Evolutionary conservation across 208 protist genomes (phyloP).

Genomic region (Phytomonas sp.): DNA sequence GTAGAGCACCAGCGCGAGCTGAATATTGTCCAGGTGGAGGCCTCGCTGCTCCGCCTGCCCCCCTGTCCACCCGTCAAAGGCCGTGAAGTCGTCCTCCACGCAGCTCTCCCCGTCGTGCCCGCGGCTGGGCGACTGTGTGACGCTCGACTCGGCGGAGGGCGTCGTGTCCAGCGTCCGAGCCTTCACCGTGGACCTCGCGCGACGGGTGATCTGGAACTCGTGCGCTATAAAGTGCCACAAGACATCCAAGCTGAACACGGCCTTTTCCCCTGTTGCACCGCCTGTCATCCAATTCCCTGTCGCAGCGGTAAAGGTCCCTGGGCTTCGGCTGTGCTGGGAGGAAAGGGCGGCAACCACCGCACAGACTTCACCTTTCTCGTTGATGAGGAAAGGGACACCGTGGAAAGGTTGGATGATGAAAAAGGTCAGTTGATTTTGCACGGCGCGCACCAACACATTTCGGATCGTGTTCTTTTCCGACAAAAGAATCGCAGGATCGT

Average conservation of each 20-base stretch:
- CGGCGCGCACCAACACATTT: conserved; percentile 15
- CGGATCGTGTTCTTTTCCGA: conserved; percentile 17
- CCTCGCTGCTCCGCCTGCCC: conserved; percentile 17
- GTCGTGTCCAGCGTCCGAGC: conserved; percentile 9
- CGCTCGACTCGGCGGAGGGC: conserved; percentile 33
- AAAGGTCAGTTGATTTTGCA: conserved; percentile 24
- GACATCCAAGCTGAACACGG: conserved; percentile 35
- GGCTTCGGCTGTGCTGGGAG: not conserved
- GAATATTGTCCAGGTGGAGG: conserved; percentile 44
- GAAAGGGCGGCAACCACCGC: not conserved
- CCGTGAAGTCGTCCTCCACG: conserved; percentile 19
- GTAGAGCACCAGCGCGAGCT: conserved; percentile 56
- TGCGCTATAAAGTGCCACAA: conserved; percentile 53
- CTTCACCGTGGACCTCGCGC: conserved; percentile 12
- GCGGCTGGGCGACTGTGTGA: conserved; percentile 23
- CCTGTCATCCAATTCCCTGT: not conserved
- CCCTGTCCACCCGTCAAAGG: conserved; percentile 10
- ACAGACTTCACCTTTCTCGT: not conserved
- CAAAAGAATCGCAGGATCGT: not conserved
- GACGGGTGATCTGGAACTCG: conserved; percentile 47
- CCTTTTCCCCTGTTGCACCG: not conserved
- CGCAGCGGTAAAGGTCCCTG: not conserved
- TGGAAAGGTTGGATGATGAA: conserved; percentile 2
- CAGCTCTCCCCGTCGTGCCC: conserved; percentile 25
- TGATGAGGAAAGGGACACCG: not conserved